A percentile compares a stretch with the other conserved stretches of the same genome.
phyloP scores from a whole-genome alignment of 345 rosid species.

The Cochlearia excelsa region DNA sequence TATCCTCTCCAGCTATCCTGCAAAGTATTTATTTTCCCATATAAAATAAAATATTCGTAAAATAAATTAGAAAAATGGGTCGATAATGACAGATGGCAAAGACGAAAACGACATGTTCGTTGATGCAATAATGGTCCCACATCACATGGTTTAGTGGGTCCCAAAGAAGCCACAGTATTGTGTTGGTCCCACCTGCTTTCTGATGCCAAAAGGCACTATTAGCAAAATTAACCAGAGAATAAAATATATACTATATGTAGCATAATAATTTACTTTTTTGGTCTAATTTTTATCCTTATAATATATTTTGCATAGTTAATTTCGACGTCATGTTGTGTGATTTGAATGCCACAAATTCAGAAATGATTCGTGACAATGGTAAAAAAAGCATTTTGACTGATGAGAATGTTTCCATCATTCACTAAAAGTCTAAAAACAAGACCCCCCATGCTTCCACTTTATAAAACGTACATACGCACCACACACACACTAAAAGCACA shows the following conservation, averaged over 20 bases:
- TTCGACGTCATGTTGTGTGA: slow-evolving; percentile 21
- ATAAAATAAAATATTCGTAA: not conserved
- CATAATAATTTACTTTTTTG: no score
- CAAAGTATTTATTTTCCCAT: not conserved
- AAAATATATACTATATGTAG: no score
- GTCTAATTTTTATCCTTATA: no score
- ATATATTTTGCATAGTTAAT: not conserved
- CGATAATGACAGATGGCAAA: slow-evolving; percentile 31
- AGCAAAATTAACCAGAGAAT: no score
- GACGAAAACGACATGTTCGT: slow-evolving; percentile 30
- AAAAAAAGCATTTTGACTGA: slow-evolving; percentile 31
- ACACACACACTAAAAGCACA: slow-evolving; percentile 29
- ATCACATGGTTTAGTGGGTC: slow-evolving; percentile 24
- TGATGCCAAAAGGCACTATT: slow-evolving; percentile 1
- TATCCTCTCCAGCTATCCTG: slow-evolving; percentile 22
- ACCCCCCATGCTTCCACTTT: slow-evolving; percentile 31
- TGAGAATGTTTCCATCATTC: slow-evolving; percentile 31
- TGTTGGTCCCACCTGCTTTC: slow-evolving; percentile 21
- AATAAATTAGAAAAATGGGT: not conserved
- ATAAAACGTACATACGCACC: slow-evolving; percentile 11
- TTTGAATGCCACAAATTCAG: slow-evolving; percentile 28
- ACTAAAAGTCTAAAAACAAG: slow-evolving; percentile 5
- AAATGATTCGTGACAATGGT: slow-evolving; percentile 36
- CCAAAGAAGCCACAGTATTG: slow-evolving; percentile 13
- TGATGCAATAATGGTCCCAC: slow-evolving; percentile 21